Evolutionary conservation across 768 basidiomycete species (phyloP).

Genomic region (Saitozyma podzolica): DNA sequence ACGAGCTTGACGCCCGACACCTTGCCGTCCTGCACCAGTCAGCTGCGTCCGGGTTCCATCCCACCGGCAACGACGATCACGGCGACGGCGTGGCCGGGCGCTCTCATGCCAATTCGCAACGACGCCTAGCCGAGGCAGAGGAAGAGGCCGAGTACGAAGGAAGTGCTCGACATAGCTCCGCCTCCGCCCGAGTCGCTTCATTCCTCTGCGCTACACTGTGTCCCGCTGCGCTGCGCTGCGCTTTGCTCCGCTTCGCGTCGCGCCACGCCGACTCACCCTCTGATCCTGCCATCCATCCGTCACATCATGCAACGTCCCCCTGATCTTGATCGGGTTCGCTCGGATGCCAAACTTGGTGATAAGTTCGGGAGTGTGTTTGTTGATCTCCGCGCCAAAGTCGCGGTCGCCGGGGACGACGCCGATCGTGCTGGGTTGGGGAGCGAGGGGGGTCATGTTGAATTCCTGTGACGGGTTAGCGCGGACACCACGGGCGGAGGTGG

Average conservation of each 20-base stretch:
- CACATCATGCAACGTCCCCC: conserved; percentile 47
- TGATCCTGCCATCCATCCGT: conserved; percentile 25
- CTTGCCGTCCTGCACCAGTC: conserved; percentile 19
- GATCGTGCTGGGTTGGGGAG: conserved; percentile 9
- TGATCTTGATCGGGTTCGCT: conserved; percentile 32
- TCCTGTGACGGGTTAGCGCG: conserved; percentile 6
- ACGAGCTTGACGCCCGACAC: conserved; percentile 34
- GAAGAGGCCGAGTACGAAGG: no score
- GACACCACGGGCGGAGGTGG: neutral
- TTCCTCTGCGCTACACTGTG: no score
- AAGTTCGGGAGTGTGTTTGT: conserved; percentile 10
- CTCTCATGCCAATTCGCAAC: no score
- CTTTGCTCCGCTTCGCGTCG: neutral
- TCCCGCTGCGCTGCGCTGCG: neutral
- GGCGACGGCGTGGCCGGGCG: no score
- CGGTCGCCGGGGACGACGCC: conserved; percentile 19
- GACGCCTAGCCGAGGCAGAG: no score
- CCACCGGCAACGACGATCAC: no score
- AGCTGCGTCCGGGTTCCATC: neutral
- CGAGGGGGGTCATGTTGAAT: conserved; percentile 26
- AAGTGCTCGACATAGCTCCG: no score
- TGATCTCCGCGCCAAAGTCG: conserved; percentile 18
- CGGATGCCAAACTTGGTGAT: conserved; percentile 32
- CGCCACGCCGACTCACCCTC: conserved; percentile 16
- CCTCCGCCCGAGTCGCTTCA: no score